Evolutionary conservation across 2,329 filamentous ascomycete genomes (phyloP).

Genomic region (Clonostachys rhizophaga): DNA sequence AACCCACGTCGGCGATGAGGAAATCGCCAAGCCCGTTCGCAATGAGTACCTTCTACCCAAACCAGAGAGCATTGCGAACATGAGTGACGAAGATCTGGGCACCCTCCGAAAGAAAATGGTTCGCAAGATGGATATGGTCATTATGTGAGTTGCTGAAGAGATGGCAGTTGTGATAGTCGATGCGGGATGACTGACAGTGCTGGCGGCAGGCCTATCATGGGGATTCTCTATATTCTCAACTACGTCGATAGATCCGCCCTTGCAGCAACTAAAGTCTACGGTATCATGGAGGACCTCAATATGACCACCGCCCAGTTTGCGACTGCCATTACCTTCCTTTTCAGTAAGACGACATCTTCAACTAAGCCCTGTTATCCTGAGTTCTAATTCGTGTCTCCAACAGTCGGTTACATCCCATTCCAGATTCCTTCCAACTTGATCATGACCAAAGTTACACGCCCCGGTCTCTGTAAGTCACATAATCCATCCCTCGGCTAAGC

Average conservation of each 20-base stretch:
- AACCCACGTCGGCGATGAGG: neutral
- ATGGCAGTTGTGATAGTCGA: no score
- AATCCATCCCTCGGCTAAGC: no score
- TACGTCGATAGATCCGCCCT: conserved; percentile 30
- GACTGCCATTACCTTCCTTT: conserved; percentile 34
- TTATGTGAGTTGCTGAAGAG: conserved; percentile 5
- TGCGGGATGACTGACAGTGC: neutral
- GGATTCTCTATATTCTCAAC: conserved; percentile 30
- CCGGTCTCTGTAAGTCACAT: conserved; percentile 30
- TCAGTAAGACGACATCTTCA: conserved; percentile 11
- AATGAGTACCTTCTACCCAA: conserved; percentile 2
- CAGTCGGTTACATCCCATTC: conserved; percentile 38
- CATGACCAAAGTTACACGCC: conserved; percentile 38
- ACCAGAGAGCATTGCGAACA: conserved; percentile 8
- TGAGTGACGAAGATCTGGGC: conserved; percentile 7
- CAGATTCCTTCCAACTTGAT: conserved; percentile 42
- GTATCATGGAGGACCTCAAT: conserved; percentile 28
- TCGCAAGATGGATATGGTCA: conserved; percentile 12
- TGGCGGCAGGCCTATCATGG: conserved; percentile 13
- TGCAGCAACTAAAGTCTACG: conserved; percentile 28
- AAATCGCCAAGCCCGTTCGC: neutral
- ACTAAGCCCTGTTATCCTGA: no score
- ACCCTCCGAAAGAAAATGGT: conserved; percentile 10
- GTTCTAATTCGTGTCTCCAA: neutral
- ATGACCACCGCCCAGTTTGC: conserved; percentile 26